A percentile compares a stretch with the other conserved stretches of the same genome.
Evolutionary conservation across 305 asterid genomes (phyloP).

Genomic region (Withania somnifera): DNA sequence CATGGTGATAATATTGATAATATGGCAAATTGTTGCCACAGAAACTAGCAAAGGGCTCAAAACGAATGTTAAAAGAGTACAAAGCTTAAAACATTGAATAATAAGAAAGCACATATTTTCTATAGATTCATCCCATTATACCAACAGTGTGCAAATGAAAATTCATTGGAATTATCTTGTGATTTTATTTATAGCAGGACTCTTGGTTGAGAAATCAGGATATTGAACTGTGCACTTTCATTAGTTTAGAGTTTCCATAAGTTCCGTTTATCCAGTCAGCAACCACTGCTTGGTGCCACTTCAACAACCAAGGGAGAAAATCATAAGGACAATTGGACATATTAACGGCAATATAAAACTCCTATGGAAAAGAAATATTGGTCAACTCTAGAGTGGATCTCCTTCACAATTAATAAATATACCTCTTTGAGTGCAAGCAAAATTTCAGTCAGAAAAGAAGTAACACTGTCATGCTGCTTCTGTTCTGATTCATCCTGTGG

Average conservation of each 20-base stretch:
- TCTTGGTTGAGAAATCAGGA: background rate
- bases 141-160: background rate
- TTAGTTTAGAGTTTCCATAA: background rate
- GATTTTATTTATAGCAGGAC: background rate
- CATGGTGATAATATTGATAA: background rate
- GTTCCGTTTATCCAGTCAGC: background rate
- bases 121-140: background rate
- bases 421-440: slow-evolving; percentile 91
- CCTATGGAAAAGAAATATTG: background rate
- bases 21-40: background rate
- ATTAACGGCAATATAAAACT: background rate
- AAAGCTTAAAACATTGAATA: background rate
- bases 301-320: background rate
- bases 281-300: background rate
- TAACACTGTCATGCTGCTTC: slow-evolving; percentile 34
- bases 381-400: background rate
- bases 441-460: slow-evolving; percentile 82
- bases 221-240: background rate
- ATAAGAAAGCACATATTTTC: background rate
- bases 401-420: background rate
- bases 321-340: background rate
- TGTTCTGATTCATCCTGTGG: slow-evolving; percentile 59
- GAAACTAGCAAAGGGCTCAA: background rate
- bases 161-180: background rate
- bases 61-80: background rate